Conservation (phyloP, 176 grass and related monocot species). For the Puccinellia tenuiflora region DNA sequence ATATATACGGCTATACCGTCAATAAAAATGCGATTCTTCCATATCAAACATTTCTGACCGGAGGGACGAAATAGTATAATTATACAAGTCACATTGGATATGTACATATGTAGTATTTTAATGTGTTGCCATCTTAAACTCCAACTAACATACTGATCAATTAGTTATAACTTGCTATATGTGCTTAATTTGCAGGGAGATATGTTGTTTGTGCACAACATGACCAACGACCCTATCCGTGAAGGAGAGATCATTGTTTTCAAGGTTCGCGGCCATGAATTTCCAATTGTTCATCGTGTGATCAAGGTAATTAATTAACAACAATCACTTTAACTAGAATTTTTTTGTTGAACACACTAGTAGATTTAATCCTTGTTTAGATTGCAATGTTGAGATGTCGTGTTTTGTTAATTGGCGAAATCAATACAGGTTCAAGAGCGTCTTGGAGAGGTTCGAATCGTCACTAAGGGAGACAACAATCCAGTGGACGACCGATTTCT, state of each 20-base stretch:
- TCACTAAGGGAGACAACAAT: background rate
- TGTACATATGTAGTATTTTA: too few species aligned
- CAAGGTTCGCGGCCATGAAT: background rate
- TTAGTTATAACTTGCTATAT: too few species aligned
- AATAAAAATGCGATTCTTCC: too few species aligned
- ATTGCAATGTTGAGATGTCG: too few species aligned
- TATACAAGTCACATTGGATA: too few species aligned
- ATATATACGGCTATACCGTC: too few species aligned
- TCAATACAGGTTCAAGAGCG: background rate
- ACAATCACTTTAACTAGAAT: background rate
- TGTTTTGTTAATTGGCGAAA: background rate
- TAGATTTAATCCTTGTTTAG: background rate
- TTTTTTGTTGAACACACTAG: too few species aligned
- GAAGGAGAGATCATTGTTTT: background rate
- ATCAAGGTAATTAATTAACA: background rate
- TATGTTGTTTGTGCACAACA: background rate
- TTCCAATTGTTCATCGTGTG: background rate
- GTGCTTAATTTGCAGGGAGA: background rate
- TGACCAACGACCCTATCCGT: background rate
- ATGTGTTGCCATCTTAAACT: too few species aligned
- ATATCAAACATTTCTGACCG: too few species aligned
- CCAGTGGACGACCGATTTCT: background rate
- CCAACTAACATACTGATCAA: too few species aligned
- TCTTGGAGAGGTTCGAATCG: background rate
- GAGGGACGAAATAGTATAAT: too few species aligned